Evolutionary conservation across 2,329 filamentous ascomycete species (phyloP), one percentile per base, ranked within the genome.

Genomic region (Aspergillus fumigatiaffinis): DNA sequence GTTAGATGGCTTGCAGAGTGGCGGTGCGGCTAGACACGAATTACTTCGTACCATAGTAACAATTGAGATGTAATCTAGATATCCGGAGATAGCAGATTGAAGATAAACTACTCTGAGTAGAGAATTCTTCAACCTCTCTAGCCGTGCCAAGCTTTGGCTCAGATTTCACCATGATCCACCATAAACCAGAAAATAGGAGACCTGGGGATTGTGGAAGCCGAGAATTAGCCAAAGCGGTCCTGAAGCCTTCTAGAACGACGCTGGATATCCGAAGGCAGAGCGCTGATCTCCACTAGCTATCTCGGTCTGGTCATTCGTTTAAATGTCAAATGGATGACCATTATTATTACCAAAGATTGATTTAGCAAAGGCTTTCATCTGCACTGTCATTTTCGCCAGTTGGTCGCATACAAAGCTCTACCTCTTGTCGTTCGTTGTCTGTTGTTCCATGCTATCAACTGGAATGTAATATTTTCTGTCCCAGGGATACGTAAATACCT

Each of bases 61-160:
- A 35, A 35, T 5, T 4, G 32, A 17, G 32, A 17, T 12, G 32
- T 5, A 17, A 4, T 17, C 12, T 35, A 17, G 32, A 35, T 3
- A 23, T 23, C 23, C 23, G 23, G 2, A 35, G 32, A 17, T 17
- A 35, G 12, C 32, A 14, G 32, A 35, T 17, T 35, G 32, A 35
- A 35, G 29, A 32, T 14, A 32, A 14, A 6, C 10, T 35, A 23
- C 23, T 3, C 23, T 3, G 2, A 2, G 2, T 23, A 35, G 32
- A 35, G 32, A 17, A 35, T 14, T 38, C 14, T 38, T 38, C 14
- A 38, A 38, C 32, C 32, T 53, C 26, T 42, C 46, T 54, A 44
- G 32, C 32, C 14, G 54, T 47, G 60, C 60, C 60, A 62, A 62
- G 60, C 60, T 62, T 60, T 61, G 56, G 23, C 53, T 59, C 48